Base-by-base conservation (phyloP, 2,329 filamentous ascomycete genomes). In the Sclerotinia borealis region DNA sequence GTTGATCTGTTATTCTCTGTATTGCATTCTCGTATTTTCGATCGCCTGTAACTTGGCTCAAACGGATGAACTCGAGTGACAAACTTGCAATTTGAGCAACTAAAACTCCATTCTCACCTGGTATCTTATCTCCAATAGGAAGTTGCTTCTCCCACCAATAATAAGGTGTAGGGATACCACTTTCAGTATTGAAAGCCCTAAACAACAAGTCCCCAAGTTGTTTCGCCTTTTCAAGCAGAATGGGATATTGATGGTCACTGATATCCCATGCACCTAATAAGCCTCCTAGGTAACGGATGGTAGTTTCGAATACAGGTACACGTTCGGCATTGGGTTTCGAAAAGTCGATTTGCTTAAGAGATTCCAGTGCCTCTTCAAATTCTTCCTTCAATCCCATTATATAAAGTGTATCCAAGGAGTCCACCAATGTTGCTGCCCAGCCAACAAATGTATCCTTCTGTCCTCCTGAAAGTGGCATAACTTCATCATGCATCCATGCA, bases 401-500 rank as follows among this genome's bases (percentile, higher is more conserved):
- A 87, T 89, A 93, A 3, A 96, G 79, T 0, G 91, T 92, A 72
- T 96, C 92, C 59, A 93, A 77, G 0, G 85, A 80, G 77, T 96
- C 92, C 6, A 96, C 89, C 65, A 96, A 73, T 0, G 92, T 95
- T 11, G 91, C 92, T 27, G 89, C 90, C 92, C 92, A 96, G 48
- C 89, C 91, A 72, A 90, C 93, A 75, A 96, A 97, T 0, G 91
- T 90, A 72, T 97, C 89, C 29, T 84, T 84, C 66, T 79, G 84
- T 10, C 77, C 78, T 62, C 86, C 86, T 25, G 84, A 83, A 17
- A 93, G 78, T 3, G 93, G 93, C 58, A 77, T 81, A 15, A 97
- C 77, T 77, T 97, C 93, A 73, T 98, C 93, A 68, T 93, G 89
- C 67, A 86, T 85, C 85, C 90, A 93, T 11, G 92, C 93, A 70